A percentile compares a stretch with the other conserved stretches of the same genome.
Evolutionary conservation across 192 early-diverging fungal genomes (phyloP).

Genomic region (Backusella luteola): DNA sequence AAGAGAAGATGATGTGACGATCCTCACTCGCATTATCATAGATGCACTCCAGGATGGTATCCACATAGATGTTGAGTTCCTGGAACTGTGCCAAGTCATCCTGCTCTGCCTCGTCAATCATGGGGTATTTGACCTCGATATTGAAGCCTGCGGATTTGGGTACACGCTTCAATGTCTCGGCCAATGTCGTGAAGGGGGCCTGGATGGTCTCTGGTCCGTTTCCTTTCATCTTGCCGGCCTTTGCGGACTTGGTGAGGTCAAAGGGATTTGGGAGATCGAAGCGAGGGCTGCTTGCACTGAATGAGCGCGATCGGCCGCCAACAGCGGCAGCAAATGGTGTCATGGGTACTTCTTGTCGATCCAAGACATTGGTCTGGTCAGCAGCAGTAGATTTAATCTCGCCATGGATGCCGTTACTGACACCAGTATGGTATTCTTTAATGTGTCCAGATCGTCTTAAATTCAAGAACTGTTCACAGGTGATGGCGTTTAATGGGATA

Average conservation of each 20-base stretch:
- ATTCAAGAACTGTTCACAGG: constrained; percentile 66
- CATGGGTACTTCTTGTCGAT: neutral
- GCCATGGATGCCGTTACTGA: constrained; percentile 23
- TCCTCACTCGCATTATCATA: constrained; percentile 53
- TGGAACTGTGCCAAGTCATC: constrained; percentile 63
- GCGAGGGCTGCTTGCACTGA: constrained; percentile 21
- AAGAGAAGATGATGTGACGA: constrained; percentile 86
- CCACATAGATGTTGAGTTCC: constrained; percentile 85
- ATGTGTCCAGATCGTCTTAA: constrained; percentile 48
- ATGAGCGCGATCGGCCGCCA: constrained; percentile 43
- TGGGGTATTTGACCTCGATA: constrained; percentile 96
- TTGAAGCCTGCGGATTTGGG: constrained; percentile 82
- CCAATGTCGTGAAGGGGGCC: constrained; percentile 80
- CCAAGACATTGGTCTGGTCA: neutral
- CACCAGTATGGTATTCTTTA: constrained; percentile 38
- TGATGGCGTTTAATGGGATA: constrained; percentile 64
- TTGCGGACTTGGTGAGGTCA: constrained; percentile 25
- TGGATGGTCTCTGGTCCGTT: constrained; percentile 80
- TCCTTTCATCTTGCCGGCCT: constrained; percentile 60
- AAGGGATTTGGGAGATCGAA: neutral
- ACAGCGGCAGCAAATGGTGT: neutral
- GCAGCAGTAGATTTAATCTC: constrained; percentile 18
- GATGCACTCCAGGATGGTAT: constrained; percentile 80
- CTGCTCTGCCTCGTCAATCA: constrained; percentile 83
- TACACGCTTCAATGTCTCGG: constrained; percentile 73